These are phyloP conservation scores for Scheffersomyces parashehatae DNA, from an alignment of 1,139 yeast species.

Conservation along the genomic window DNA sequence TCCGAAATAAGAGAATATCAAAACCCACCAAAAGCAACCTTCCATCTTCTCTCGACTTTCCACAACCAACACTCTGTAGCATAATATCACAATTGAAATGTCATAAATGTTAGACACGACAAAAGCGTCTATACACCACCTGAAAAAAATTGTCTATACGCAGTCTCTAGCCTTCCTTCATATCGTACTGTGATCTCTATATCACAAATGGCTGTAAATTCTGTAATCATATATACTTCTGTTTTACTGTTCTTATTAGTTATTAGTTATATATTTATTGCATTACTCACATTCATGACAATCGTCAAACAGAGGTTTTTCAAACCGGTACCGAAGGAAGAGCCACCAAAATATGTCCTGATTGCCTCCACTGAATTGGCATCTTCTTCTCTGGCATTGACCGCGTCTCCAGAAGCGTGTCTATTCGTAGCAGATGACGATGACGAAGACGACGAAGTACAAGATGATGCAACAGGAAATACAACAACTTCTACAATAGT, in stretches of 20 bases:
- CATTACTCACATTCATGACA: neutral
- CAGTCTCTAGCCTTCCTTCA: too few relatives aligned
- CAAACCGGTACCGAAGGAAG: neutral
- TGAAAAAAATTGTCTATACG: too few relatives aligned
- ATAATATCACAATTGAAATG: too few relatives aligned
- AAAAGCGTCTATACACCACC: too few relatives aligned
- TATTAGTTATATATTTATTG: neutral
- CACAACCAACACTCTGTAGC: too few relatives aligned
- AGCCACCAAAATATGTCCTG: neutral
- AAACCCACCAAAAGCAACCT: too few relatives aligned
- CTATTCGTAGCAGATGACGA: conserved; percentile 21
- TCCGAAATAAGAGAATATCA: too few relatives aligned
- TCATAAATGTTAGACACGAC: too few relatives aligned
- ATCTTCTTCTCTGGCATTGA: neutral
- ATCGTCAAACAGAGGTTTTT: neutral
- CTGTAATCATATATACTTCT: neutral
- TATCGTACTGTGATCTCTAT: too few relatives aligned
- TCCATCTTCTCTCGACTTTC: too few relatives aligned
- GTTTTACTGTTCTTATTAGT: neutral
- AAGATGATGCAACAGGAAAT: neutral
- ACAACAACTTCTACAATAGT: neutral
- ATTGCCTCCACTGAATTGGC: too few relatives aligned
- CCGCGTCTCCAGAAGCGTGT: conserved; percentile 6
- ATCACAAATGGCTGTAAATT: neutral
- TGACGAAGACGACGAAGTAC: conserved; percentile 7